Conservation (phyloP, 176 grass and related monocot genomes). For the Elymus sibiricus region DNA sequence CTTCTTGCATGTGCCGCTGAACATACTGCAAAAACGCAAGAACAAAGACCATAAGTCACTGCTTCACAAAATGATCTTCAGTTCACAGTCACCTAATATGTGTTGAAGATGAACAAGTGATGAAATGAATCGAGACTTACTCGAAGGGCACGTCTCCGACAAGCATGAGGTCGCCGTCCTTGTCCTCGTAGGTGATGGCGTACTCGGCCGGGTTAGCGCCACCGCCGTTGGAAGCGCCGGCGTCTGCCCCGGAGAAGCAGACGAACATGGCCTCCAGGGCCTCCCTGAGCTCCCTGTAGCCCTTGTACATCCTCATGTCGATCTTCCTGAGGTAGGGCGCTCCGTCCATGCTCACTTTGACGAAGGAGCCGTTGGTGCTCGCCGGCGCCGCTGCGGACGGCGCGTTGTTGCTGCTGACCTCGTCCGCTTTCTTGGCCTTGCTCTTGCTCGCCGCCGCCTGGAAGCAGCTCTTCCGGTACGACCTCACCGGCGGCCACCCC, state of each 20-base stretch:
- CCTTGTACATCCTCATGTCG: conserved; percentile 65
- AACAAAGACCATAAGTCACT: not conserved
- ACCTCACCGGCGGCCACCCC: conserved; percentile 88
- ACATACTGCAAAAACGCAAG: conserved; percentile 56
- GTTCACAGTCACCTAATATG: not conserved
- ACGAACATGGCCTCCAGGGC: conserved; percentile 73
- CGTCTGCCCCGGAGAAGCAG: conserved; percentile 37
- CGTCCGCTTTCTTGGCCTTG: conserved; percentile 1
- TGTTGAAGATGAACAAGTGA: not conserved
- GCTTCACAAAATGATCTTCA: not conserved
- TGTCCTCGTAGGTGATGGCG: conserved; percentile 73
- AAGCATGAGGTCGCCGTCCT: conserved; percentile 85
- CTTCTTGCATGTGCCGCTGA: conserved; percentile 79
- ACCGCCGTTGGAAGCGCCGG: not conserved
- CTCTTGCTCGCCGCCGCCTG: conserved; percentile 26
- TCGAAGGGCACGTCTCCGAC: conserved; percentile 85
- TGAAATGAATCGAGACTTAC: conserved; percentile 9
- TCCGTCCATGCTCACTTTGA: conserved; percentile 97
- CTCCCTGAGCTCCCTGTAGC: conserved; percentile 78
- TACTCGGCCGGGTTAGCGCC: conserved; percentile 38
- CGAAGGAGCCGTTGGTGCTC: conserved; percentile 9
- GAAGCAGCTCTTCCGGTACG: conserved; percentile 83
- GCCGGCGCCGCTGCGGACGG: not conserved
- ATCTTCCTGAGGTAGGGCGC: conserved; percentile 84
- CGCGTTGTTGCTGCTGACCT: not conserved